Evolutionary conservation across 176 grass and related monocot genomes (phyloP), one percentile per base, ranked within the genome.

Genomic region (Dactylis glomerata): DNA sequence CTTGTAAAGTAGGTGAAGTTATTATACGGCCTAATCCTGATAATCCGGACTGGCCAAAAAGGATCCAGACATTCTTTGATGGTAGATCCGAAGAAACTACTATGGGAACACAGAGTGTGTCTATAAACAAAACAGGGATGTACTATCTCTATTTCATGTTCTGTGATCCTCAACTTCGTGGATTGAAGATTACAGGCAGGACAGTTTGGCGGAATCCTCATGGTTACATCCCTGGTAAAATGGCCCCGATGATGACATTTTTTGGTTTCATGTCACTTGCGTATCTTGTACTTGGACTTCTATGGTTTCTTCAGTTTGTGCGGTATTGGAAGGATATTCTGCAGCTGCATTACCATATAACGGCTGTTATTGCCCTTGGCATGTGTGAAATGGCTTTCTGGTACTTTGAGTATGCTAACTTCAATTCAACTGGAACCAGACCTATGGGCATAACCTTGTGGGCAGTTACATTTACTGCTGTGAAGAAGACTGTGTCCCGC

Each of bases 131-230:
- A 82, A 99, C 96, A 20, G 96, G 96, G 76, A 99, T 99, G 96
- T 99, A 99, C 76, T 99, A 96, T 64, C 96, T 96, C 61, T 99
- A 99, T 64, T 96, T 96, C 83, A 99, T 99, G 96, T 99, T 96
- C 81, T 99, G 96, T 11, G 93, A 99, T 64, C 93, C 93, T 36
- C 96, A 99, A 75, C 93, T 99, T 57, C 59, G 75, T 36, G 93
- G 93, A 37, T 83, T 93, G 52, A 88, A 90, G 86, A 99, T 99
- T 71, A 86, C 66, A 42, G 96, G 96, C 52, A 90, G 89, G 81
- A 96, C 96, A 79, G 96, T 99, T 85, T 99, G 96, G 96, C 88
- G 93, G 79, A 99, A 99, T 74, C 96, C 96, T 20, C 93, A 96
- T 55, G 96, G 96, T 62, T 99, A 99, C 89, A 89, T 99, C 79